phyloP scores from a whole-genome alignment of 2,329 filamentous ascomycete species.

The Xylaria digitata region DNA sequence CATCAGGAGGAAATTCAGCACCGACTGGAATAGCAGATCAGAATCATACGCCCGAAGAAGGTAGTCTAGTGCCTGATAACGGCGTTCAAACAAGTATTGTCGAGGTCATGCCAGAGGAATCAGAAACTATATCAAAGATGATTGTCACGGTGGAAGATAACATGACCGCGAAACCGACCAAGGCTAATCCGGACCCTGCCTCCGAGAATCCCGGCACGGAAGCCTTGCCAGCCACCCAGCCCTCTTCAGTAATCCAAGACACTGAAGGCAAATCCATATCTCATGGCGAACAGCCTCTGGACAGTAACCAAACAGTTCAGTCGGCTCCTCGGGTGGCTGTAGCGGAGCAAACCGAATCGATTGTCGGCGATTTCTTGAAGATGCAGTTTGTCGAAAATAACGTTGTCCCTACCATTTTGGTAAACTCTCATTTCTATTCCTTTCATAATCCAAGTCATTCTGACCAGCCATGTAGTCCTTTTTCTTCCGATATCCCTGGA shows the following conservation, averaged over 20 bases:
- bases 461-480: constrained; percentile 73
- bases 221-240: constrained; percentile 8
- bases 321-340: constrained; percentile 22
- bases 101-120: constrained; percentile 25
- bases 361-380: constrained; percentile 95
- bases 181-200: neutral
- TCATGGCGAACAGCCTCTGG: constrained; percentile 15
- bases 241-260: constrained; percentile 6
- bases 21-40: neutral
- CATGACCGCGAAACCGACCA: neutral
- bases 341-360: constrained; percentile 63
- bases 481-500: constrained; percentile 99
- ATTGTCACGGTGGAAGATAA: neutral
- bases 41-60: constrained; percentile 6
- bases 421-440: constrained; percentile 59
- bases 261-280: neutral
- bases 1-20: neutral
- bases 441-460: constrained; percentile 12
- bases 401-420: constrained; percentile 94
- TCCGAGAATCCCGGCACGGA: neutral
- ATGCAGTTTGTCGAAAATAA: constrained; percentile 95
- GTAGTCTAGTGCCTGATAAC: neutral
- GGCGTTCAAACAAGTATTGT: constrained; percentile 20
- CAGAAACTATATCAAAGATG: neutral
- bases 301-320: constrained; percentile 1